Percentiles rank a stretch among this genome's conserved stretches.
Conservation (phyloP, 768 basidiomycete species). For the Boletellus emodensis region DNA sequence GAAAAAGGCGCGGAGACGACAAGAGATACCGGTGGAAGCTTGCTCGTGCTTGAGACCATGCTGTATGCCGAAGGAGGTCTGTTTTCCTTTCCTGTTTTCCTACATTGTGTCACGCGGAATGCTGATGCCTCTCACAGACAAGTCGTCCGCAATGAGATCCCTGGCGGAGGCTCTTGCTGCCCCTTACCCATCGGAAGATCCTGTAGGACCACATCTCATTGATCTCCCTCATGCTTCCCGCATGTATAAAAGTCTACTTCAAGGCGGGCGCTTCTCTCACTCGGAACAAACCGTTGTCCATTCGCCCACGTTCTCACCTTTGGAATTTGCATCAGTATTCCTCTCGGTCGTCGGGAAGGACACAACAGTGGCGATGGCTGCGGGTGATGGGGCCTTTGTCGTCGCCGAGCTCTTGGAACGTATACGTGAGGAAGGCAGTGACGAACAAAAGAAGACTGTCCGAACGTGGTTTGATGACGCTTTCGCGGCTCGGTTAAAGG, state of each 20-base stretch:
- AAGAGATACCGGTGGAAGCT: slow-evolving; percentile 73
- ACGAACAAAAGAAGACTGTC: slow-evolving; percentile 41
- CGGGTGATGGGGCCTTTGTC: slow-evolving; percentile 67
- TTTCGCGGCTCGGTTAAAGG: slow-evolving; percentile 45
- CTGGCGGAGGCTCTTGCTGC: slow-evolving; percentile 55
- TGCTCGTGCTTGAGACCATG: slow-evolving; percentile 79
- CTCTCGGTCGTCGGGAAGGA: slow-evolving; percentile 51
- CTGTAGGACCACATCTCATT: slow-evolving; percentile 57
- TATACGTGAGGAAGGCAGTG: slow-evolving; percentile 39
- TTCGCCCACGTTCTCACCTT: slow-evolving; percentile 52
- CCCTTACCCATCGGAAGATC: slow-evolving; percentile 54
- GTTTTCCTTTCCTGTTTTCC: slow-evolving; percentile 24
- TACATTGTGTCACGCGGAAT: neutral
- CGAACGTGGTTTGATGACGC: slow-evolving; percentile 56
- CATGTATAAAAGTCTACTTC: slow-evolving; percentile 83
- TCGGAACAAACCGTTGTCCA: slow-evolving; percentile 50
- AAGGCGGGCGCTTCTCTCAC: slow-evolving; percentile 85
- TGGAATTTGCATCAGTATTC: slow-evolving; percentile 57
- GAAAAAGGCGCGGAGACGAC: slow-evolving; percentile 58
- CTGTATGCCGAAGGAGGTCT: slow-evolving; percentile 81
- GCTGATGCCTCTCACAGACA: slow-evolving; percentile 48
- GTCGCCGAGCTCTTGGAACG: slow-evolving; percentile 70
- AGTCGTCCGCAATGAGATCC: slow-evolving; percentile 54
- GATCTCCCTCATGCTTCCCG: slow-evolving; percentile 81
- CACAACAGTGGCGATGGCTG: slow-evolving; percentile 50